Evolutionary conservation across 495 filamentous ascomycete species (phyloP), one percentile per base, ranked within the genome.

Genomic region (Rhypophila decipiens): DNA sequence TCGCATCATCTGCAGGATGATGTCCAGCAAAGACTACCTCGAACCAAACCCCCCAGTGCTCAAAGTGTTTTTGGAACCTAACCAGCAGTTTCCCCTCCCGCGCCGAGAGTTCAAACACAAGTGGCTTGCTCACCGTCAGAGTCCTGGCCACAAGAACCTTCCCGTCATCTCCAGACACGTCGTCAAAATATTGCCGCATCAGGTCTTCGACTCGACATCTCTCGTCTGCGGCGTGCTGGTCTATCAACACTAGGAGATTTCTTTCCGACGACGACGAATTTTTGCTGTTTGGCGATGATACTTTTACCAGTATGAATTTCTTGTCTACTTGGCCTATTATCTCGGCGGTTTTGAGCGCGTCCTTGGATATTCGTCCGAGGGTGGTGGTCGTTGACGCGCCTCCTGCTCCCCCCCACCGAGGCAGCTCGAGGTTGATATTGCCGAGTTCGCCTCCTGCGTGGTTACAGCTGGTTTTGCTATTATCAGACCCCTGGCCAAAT

Each of bases 181-280:
- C 27, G 1, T 12, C 33, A 38, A 72, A 71, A 41, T 76, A 77
- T 5, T 47, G 39, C 5, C 48, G 45, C 60, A 78, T 66, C 29
- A 98, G 72, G 0, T 59, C 58, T 63, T 98, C 93, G 7, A 96
- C 77, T 5, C 84, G 79, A 56, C 86, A 84, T 17, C 93, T 76
- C 64, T 98, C 93, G 64, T 94, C 88, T 1, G 91, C 93, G 9
- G 93, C 93, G 60, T 98, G 93, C 56, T 98, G 93, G 60, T 98
- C 93, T 37, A 98, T 77, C 9, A 96, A 72, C 0, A 94, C 76
- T 1, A 98, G 69, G 10, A 79, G 19, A 10, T 19, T 39, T 19
- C 39, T 15, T 3, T 40, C 21, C 1, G 23, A 1, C 17, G 15
- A 5, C 7, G 17, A 36, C 29, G 20, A 13, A n/a, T 15, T 29